Percentiles rank a stretch among this genome's conserved stretches.
These are phyloP conservation scores for Umbelopsis sp. DNA, from an alignment of 192 early-diverging fungal genomes.

Conservation along the genomic window DNA sequence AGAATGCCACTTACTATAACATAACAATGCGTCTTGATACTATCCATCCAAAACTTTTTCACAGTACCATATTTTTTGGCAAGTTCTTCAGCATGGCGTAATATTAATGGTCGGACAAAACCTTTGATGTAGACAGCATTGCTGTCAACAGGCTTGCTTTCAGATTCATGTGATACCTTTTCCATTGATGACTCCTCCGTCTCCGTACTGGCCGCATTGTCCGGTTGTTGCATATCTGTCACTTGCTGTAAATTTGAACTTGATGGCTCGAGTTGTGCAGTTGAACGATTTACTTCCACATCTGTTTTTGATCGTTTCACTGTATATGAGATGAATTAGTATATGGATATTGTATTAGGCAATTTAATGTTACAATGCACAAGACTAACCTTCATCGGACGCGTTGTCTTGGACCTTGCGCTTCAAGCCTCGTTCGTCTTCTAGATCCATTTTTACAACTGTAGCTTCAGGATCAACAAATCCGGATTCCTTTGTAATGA, in stretches of 20 bases:
- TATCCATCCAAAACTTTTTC: slow-evolving; percentile 62
- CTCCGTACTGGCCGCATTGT: too few species aligned
- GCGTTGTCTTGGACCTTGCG: neutral
- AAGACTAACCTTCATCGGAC: neutral
- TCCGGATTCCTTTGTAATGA: neutral
- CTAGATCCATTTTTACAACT: neutral
- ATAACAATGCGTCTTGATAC: slow-evolving; percentile 64
- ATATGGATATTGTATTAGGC: neutral
- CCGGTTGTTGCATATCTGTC: too few species aligned
- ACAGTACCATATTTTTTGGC: slow-evolving; percentile 52
- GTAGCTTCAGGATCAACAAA: neutral
- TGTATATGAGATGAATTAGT: neutral
- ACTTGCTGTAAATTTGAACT: too few species aligned
- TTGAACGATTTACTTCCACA: neutral
- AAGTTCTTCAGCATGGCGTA: slow-evolving; percentile 36
- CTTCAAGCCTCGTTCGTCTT: neutral
- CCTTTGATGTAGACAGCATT: slow-evolving; percentile 50
- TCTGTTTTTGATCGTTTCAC: neutral
- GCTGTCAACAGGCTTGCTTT: neutral
- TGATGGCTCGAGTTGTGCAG: neutral
- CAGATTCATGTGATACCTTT: neutral
- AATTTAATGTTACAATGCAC: neutral
- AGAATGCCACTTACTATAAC: slow-evolving; percentile 48
- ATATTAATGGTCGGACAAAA: slow-evolving; percentile 59
- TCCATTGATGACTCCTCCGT: neutral